A percentile compares a stretch with the other conserved stretches of the same genome.
Evolutionary conservation across 768 basidiomycete genomes (phyloP).

Genomic region (Coprinopsis cinerea): DNA sequence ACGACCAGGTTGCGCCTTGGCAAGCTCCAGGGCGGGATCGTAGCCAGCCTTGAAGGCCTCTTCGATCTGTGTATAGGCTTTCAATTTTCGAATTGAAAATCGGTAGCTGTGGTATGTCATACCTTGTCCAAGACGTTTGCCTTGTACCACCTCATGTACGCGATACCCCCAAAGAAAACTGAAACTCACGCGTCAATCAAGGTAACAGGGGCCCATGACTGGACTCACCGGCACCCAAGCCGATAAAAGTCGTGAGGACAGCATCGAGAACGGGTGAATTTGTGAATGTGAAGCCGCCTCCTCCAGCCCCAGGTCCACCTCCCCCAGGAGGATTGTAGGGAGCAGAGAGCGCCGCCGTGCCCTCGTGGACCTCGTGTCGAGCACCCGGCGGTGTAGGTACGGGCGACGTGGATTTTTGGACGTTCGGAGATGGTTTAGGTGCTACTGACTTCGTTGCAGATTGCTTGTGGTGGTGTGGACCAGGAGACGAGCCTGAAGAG

Average conservation of each 20-base stretch:
- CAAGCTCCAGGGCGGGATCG: constrained; percentile 76
- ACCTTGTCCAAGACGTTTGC: constrained; percentile 77
- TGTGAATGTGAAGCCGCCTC: constrained; percentile 32
- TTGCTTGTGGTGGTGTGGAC: neutral
- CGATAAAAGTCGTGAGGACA: constrained; percentile 52
- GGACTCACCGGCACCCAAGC: constrained; percentile 50
- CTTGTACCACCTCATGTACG: constrained; percentile 79
- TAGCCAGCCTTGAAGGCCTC: constrained; percentile 74
- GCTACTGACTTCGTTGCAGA: neutral
- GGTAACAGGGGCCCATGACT: neutral
- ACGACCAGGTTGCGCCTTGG: constrained; percentile 33
- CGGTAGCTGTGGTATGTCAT: constrained; percentile 5
- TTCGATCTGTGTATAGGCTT: constrained; percentile 50
- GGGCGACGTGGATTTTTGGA: neutral
- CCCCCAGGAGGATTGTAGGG: constrained; percentile 42
- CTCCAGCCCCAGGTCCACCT: constrained; percentile 27
- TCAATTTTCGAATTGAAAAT: constrained; percentile 1
- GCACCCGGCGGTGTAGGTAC: constrained; percentile 16
- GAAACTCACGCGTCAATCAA: constrained; percentile 10
- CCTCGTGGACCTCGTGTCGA: constrained; percentile 39
- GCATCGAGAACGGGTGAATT: constrained; percentile 45
- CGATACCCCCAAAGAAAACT: constrained; percentile 69
- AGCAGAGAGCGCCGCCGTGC: constrained; percentile 28
- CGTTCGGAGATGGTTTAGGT: neutral
- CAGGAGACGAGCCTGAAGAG: neutral